phyloP scores from a whole-genome alignment of 2,329 filamentous ascomycete genomes.

The Pseudopithomyces maydicus region DNA sequence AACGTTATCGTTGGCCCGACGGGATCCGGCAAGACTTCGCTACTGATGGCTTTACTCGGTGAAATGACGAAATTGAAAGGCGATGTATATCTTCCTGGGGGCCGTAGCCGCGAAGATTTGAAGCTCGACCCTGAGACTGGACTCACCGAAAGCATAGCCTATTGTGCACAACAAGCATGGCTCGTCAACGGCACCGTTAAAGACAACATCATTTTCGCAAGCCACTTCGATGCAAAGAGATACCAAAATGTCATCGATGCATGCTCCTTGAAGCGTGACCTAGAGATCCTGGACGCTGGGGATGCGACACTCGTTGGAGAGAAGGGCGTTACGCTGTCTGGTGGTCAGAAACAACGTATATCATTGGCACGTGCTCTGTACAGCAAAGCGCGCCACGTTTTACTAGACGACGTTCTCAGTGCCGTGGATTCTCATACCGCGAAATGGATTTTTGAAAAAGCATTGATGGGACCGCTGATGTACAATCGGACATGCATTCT shows the following conservation, averaged over 20 bases:
- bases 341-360: conserved; percentile 96
- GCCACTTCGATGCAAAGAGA: conserved; percentile 76
- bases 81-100: conserved; percentile 82
- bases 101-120: conserved; percentile 83
- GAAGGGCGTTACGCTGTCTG: conserved; percentile 95
- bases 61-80: conserved; percentile 91
- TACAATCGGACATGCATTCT: conserved; percentile 85
- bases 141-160: conserved; percentile 89
- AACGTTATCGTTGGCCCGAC: conserved; percentile 94
- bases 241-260: conserved; percentile 89
- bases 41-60: conserved; percentile 93
- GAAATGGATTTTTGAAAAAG: conserved; percentile 97
- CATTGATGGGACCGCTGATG: conserved; percentile 90
- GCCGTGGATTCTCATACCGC: conserved; percentile 97
- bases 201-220: conserved; percentile 92
- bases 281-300: conserved; percentile 89
- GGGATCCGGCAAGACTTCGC: conserved; percentile 91
- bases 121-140: conserved; percentile 80
- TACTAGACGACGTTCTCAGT: conserved; percentile 93
- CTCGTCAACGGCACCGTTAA: conserved; percentile 94
- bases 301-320: conserved; percentile 95
- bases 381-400: conserved; percentile 85
- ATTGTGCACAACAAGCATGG: conserved; percentile 97
- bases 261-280: conserved; percentile 87
- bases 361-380: conserved; percentile 97